Evolutionary conservation across 1,284 basidiomycete species (phyloP).

Genomic region (Boletellus deceptivus): DNA sequence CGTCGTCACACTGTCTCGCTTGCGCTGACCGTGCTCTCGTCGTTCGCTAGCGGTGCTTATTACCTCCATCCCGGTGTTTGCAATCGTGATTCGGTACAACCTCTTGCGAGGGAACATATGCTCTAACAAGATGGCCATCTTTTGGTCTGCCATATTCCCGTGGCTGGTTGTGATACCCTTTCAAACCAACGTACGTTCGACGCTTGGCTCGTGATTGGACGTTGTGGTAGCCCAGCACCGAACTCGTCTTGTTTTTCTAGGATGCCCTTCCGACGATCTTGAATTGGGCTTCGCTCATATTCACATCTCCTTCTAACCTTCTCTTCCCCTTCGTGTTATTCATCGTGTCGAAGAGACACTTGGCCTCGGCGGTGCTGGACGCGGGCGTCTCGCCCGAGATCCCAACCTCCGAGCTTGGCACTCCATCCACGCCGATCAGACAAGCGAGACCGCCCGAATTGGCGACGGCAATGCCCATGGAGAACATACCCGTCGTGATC

Average conservation of each 20-base stretch:
- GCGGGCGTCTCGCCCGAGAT: constrained; percentile 4
- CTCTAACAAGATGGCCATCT: constrained; percentile 23
- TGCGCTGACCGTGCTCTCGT: neutral
- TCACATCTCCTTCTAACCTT: constrained; percentile 24
- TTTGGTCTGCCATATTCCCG: constrained; percentile 25
- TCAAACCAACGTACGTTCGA: constrained; percentile 23
- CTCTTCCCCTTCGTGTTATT: constrained; percentile 25
- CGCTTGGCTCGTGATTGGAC: no score
- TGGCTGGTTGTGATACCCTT: constrained; percentile 25
- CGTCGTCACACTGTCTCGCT: neutral
- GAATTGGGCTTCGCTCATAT: constrained; percentile 28
- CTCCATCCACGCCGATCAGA: neutral
- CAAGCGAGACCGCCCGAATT: neutral
- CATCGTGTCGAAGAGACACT: constrained; percentile 18
- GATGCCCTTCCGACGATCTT: constrained; percentile 15
- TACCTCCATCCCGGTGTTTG: constrained; percentile 25
- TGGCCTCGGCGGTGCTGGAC: constrained; percentile 22
- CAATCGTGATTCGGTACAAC: constrained; percentile 26
- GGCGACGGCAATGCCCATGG: neutral
- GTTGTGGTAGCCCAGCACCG: no score
- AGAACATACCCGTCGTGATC: constrained; percentile 19
- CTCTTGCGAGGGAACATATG: constrained; percentile 27
- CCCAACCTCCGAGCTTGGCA: neutral
- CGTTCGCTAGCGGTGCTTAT: constrained; percentile 23
- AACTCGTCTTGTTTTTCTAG: constrained; percentile 2